phyloP scores from a whole-genome alignment of 805 yeast genomes.

The Wickerhamomyces silvicola region DNA sequence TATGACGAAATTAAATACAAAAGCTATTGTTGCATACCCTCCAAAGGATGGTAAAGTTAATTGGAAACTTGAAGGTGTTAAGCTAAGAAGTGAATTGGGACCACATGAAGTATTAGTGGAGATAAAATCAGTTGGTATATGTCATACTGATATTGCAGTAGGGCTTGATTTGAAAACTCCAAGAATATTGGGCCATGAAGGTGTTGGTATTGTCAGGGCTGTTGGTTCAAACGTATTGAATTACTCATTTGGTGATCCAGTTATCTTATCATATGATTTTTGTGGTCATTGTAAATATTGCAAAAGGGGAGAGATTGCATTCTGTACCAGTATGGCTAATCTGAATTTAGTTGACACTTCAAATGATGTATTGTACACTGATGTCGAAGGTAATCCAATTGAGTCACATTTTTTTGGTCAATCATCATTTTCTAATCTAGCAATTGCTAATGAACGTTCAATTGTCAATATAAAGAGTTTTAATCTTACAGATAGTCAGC shows the following conservation, averaged over 20 bases:
- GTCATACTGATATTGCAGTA: constrained; percentile 6
- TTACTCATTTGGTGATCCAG: constrained; percentile 5
- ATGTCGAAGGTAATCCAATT: background rate
- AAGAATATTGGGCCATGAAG: constrained; percentile 8
- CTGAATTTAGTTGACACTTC: background rate
- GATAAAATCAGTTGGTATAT: constrained; percentile 5
- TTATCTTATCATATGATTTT: constrained; percentile 2
- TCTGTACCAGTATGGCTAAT: constrained; percentile 2
- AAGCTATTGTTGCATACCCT: constrained; percentile 6
- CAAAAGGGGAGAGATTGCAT: background rate
- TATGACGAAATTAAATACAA: too few species aligned
- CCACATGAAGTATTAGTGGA: constrained; percentile 5
- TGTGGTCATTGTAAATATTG: constrained; percentile 4
- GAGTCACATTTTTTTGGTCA: constrained; percentile 9
- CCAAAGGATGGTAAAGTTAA: constrained; percentile 1
- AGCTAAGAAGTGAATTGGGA: constrained; percentile 1
- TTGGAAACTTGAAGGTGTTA: constrained; percentile 3
- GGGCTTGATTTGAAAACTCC: constrained; percentile 1
- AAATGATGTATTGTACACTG: background rate
- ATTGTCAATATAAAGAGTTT: constrained; percentile 3
- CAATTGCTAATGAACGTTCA: constrained; percentile 1
- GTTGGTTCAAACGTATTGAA: constrained; percentile 2
- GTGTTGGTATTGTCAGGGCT: constrained; percentile 6
- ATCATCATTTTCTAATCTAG: constrained; percentile 2
- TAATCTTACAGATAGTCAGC: constrained; percentile 1